Conservation (phyloP, 805 yeast species). For the Candida coquimbonensis region DNA sequence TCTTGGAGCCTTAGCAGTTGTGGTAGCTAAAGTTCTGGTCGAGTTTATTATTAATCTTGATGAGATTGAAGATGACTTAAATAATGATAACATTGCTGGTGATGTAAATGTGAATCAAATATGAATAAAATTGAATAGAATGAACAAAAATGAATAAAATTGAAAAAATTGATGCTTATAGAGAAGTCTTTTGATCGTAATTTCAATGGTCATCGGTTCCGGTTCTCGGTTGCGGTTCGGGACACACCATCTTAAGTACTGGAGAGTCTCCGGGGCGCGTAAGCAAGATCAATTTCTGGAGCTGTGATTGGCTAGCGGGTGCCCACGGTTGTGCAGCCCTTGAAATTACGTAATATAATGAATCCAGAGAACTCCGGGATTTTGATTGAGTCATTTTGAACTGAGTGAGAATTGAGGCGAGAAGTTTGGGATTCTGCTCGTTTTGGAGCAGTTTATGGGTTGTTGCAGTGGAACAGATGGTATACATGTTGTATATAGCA, state of each 20-base stretch:
- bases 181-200: not conserved
- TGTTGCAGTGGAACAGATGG: too few relatives aligned
- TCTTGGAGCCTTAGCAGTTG: slow-evolving; percentile 47
- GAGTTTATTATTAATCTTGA: slow-evolving; percentile 6
- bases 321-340: not conserved
- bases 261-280: slow-evolving; percentile 9
- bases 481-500: too few relatives aligned
- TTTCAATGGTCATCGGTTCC: slow-evolving; percentile 14
- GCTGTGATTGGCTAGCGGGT: slow-evolving; percentile 6
- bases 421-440: not conserved
- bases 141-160: too few relatives aligned
- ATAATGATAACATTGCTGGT: not conserved
- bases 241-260: slow-evolving; percentile 8
- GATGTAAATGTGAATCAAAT: too few relatives aligned
- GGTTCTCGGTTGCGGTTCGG: slow-evolving; percentile 8
- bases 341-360: not conserved
- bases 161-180: not conserved
- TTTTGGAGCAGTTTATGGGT: not conserved
- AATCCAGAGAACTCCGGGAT: slow-evolving; percentile 1
- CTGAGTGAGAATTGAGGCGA: not conserved
- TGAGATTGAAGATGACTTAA: not conserved
- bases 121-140: too few relatives aligned
- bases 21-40: slow-evolving; percentile 32
- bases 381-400: too few relatives aligned
- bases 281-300: slow-evolving; percentile 5